Conservation (phyloP, 495 filamentous ascomycete genomes). For the Neurospora sp. region DNA sequence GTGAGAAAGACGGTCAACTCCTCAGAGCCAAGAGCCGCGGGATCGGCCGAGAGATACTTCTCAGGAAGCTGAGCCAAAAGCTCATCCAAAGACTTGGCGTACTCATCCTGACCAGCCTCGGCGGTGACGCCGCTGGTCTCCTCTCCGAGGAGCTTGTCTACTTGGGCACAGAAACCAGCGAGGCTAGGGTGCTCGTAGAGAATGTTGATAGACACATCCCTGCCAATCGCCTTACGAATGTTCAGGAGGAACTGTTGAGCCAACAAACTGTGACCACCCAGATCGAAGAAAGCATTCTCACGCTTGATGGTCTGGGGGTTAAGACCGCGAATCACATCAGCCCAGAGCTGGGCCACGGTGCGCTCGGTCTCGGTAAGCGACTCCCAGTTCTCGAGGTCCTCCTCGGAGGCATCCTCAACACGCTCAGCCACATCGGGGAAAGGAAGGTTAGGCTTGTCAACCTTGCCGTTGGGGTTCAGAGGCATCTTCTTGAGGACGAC, state of each 20-base stretch:
- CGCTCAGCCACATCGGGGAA: constrained; percentile 66
- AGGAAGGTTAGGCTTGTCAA: constrained; percentile 81
- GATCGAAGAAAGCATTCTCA: constrained; percentile 72
- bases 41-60: constrained; percentile 29
- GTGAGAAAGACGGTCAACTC: constrained; percentile 67
- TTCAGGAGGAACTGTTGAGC: constrained; percentile 72
- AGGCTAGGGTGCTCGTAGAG: constrained; percentile 73
- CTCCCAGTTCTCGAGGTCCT: constrained; percentile 59
- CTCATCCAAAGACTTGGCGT: constrained; percentile 49
- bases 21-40: constrained; percentile 15
- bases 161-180: constrained; percentile 57
- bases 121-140: constrained; percentile 26
- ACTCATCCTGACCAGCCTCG: constrained; percentile 53
- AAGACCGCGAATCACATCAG: constrained; percentile 42
- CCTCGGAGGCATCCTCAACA: constrained; percentile 49
- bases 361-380: constrained; percentile 35
- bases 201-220: constrained; percentile 62
- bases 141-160: constrained; percentile 48
- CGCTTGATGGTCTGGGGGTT: constrained; percentile 50
- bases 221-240: constrained; percentile 51
- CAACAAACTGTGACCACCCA: constrained; percentile 79
- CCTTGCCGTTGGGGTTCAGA: constrained; percentile 90
- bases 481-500: constrained; percentile 74
- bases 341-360: constrained; percentile 26
- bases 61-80: constrained; percentile 23